Evolutionary conservation across 257 asterid species (phyloP).

Genomic region (Solanum paucissectum): DNA sequence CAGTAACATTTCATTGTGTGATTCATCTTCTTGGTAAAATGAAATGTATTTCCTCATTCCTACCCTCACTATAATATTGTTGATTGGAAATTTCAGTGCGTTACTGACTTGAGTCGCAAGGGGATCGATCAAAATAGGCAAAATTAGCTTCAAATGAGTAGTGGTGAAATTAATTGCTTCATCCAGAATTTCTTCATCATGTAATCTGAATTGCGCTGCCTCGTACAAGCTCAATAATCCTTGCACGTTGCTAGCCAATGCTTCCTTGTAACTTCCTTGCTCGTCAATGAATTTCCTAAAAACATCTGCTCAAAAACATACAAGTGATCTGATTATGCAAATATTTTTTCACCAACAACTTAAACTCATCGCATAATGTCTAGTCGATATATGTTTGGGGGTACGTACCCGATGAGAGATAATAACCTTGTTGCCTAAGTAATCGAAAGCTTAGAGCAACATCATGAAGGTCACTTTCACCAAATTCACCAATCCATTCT

Average conservation of each 20-base stretch:
- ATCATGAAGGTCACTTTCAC: neutral
- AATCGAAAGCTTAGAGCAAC: conserved; percentile 11
- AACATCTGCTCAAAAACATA: neutral
- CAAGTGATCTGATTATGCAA: neutral
- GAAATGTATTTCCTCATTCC: conserved; percentile 7
- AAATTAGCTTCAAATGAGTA: neutral
- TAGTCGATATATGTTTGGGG: neutral
- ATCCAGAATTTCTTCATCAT: neutral
- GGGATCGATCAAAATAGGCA: neutral
- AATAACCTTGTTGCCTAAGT: conserved; percentile 9
- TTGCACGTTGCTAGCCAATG: neutral
- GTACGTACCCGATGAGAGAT: neutral
- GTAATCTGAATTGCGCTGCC: conserved; percentile 12
- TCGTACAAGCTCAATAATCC: conserved; percentile 28
- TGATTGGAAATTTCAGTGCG: conserved; percentile 11
- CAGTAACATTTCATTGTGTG: neutral
- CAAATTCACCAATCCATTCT: neutral
- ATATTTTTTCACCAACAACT: neutral
- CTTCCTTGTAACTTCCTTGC: conserved; percentile 5
- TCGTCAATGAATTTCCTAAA: conserved; percentile 12
- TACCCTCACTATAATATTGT: conserved; percentile 8
- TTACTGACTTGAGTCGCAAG: neutral
- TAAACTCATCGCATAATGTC: neutral
- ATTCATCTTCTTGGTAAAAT: neutral
- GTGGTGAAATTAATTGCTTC: conserved; percentile 17